A percentile compares a stretch with the other conserved stretches of the same genome.
Conservation (phyloP, 2,329 filamentous ascomycete genomes). For the Penicillium capsulatum region DNA sequence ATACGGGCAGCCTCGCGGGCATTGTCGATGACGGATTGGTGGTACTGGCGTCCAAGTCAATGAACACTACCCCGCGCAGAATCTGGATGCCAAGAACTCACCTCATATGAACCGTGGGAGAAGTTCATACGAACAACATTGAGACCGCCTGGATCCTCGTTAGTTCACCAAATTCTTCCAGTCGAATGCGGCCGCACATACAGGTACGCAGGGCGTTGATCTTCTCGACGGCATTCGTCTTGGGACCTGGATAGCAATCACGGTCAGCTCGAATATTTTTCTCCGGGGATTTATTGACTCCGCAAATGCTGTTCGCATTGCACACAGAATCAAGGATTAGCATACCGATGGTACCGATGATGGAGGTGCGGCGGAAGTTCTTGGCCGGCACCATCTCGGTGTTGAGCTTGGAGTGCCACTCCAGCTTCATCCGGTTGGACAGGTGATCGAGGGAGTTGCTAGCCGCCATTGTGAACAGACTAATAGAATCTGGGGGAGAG, state of each 20-base stretch:
- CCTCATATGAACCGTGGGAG: slow-evolving; percentile 83
- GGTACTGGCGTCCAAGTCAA: slow-evolving; percentile 58
- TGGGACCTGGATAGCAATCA: slow-evolving; percentile 59
- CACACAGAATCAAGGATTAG: slow-evolving; percentile 2
- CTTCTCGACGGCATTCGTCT: slow-evolving; percentile 96
- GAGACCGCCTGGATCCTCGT: slow-evolving; percentile 62
- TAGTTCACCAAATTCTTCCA: slow-evolving; percentile 10
- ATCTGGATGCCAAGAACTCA: slow-evolving; percentile 25
- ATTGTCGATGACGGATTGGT: slow-evolving; percentile 97
- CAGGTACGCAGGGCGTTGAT: slow-evolving; percentile 85
- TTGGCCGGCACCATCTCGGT: slow-evolving; percentile 81
- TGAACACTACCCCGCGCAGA: background rate
- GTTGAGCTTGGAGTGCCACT: slow-evolving; percentile 75
- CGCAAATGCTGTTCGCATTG: no score
- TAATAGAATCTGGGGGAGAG: slow-evolving; percentile 11
- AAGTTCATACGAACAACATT: slow-evolving; percentile 99
- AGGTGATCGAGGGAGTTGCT: slow-evolving; percentile 84
- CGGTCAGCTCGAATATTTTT: slow-evolving; percentile 21
- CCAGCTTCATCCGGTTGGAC: slow-evolving; percentile 66
- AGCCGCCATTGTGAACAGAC: slow-evolving; percentile 55
- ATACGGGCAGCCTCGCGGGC: slow-evolving; percentile 77
- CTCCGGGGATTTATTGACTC: no score
- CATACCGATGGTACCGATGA: slow-evolving; percentile 93
- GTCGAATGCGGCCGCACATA: slow-evolving; percentile 25
- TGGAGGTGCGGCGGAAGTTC: slow-evolving; percentile 93